A percentile compares a stretch with the other conserved stretches of the same genome.
phyloP scores from a whole-genome alignment of 1,139 yeast species.

The Geotrichum citri-aurantii region DNA sequence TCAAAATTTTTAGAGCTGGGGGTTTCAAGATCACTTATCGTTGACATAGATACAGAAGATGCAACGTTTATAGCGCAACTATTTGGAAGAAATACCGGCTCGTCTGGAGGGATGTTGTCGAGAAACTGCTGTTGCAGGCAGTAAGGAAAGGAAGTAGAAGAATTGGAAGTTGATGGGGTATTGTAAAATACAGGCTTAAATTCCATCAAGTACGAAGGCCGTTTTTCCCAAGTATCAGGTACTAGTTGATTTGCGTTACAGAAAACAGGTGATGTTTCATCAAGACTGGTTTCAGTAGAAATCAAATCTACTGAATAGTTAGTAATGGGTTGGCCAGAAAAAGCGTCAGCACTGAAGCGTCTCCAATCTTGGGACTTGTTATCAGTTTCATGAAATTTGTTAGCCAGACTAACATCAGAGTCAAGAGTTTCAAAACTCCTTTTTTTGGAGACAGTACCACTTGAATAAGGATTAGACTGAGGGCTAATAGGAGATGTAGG shows the following conservation, averaged over 20 bases:
- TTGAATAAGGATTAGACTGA: neutral
- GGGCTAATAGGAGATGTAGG: neutral
- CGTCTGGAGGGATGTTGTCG: neutral
- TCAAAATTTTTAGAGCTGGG: neutral
- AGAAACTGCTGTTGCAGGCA: neutral
- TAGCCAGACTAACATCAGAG: neutral
- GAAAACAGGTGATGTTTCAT: neutral
- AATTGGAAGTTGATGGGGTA: neutral
- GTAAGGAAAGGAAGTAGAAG: neutral
- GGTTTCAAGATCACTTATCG: slow-evolving; percentile 3
- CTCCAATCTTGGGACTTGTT: neutral
- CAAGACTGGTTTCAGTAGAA: neutral
- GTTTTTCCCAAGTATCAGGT: neutral
- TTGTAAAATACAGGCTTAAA: neutral
- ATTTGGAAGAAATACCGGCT: neutral
- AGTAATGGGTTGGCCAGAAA: neutral
- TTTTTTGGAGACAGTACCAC: neutral
- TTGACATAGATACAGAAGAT: neutral
- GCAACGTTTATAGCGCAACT: neutral
- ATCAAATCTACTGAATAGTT: neutral
- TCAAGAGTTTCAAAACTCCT: neutral
- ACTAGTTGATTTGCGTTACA: neutral
- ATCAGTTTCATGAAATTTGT: neutral
- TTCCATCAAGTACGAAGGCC: neutral
- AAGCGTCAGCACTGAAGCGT: neutral